Percentiles rank a stretch among this genome's conserved stretches.
phyloP scores from a whole-genome alignment of 768 basidiomycete genomes.

The Lactarius hengduanensis region DNA sequence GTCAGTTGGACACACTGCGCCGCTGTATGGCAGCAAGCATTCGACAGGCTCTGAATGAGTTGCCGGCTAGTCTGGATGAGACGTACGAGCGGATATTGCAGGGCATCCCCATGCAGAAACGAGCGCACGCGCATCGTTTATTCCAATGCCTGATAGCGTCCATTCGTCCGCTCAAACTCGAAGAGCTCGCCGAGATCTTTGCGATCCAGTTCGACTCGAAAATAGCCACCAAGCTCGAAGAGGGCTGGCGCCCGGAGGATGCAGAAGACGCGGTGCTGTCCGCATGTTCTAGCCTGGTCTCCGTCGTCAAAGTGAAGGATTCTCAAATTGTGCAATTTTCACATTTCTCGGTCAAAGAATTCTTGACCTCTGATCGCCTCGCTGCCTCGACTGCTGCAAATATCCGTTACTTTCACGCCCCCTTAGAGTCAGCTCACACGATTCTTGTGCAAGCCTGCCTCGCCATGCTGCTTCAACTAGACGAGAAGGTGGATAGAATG shows the following conservation, averaged over 20 bases:
- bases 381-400: neutral
- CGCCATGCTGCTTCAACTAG: neutral
- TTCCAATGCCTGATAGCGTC: constrained; percentile 1
- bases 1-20: neutral
- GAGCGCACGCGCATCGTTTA: neutral
- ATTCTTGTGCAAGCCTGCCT: neutral
- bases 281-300: neutral
- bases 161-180: neutral
- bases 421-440: neutral
- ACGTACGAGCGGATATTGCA: neutral
- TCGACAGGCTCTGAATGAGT: neutral
- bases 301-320: neutral
- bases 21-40: neutral
- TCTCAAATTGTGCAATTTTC: neutral
- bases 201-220: neutral
- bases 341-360: neutral
- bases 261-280: constrained; percentile 3
- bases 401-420: neutral
- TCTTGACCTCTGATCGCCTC: constrained; percentile 4
- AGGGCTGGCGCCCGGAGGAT: neutral
- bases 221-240: neutral
- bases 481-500: neutral
- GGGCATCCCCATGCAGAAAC: neutral
- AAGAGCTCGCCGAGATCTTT: constrained; percentile 7
- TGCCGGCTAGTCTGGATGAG: neutral